Base-by-base conservation (phyloP, 73 alveolate genomes). In the Symbiodinium pilosum region DNA sequence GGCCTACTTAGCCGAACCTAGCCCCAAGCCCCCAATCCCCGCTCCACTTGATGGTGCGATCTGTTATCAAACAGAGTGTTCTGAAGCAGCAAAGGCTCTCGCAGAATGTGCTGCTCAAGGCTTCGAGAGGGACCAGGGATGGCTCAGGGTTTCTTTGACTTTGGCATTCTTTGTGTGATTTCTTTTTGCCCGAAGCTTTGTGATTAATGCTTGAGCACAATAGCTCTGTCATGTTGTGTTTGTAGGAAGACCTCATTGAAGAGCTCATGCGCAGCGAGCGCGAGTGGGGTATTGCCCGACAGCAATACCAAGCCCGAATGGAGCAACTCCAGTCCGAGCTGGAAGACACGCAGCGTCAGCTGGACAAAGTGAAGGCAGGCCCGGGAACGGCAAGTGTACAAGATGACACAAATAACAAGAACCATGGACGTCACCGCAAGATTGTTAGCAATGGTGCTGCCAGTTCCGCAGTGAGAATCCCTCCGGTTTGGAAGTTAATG, bases 201-300 rank as follows among this genome's bases (percentile, higher is more conserved):
- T 2, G 30, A 32, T 6, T 73, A 12, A 30, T 42, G 86, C 16
- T 9, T 20, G 42, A 39, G 54, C 20, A 24, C 32, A 3, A n/a
- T 36, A 2, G 88, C 39, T 30, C 30, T 54, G 73, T 54, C 34
- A 51, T 83, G n/a, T n/a, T n/a, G n/a, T 28, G n/a, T 20, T n/a
- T n/a, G 24, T 43, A 89, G 95, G 95, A 89, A 68, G 95, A 89
- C 69, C 95, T 89, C 39, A 89, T 89, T 56, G 43, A 40, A 7
- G 95, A 89, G 86, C 95, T 89, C 87, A 89, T 64, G 34, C 86
- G 95, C 39, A 89, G 95, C 87, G 95, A 89, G 95, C 95, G 73
- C 28, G 95, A 89, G 83, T 89, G 95, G 95, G 95, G 95, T 73
- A 41, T 89, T 11, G 95, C 95, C 4, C 87, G 95, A 30, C 69